Conservation (phyloP, 2,329 filamentous ascomycete genomes). For the Botryotinia globosa region DNA sequence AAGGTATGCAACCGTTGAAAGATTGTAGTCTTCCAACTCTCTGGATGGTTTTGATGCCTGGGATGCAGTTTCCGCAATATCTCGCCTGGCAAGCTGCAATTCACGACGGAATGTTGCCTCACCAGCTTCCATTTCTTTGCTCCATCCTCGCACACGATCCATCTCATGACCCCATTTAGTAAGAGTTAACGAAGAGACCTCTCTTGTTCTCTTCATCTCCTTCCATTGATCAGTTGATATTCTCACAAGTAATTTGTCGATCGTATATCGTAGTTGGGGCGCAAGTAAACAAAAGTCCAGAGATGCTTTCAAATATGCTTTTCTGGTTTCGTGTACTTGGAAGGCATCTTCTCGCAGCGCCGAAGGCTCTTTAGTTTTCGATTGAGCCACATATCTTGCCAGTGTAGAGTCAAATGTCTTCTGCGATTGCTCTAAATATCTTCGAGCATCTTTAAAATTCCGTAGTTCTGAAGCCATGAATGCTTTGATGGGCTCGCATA, state of each 20-base stretch:
- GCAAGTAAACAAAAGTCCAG: slow-evolving; percentile 91
- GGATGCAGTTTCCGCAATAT: slow-evolving; percentile 77
- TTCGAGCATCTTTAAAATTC: slow-evolving; percentile 80
- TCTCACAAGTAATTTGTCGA: slow-evolving; percentile 83
- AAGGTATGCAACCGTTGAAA: slow-evolving; percentile 85
- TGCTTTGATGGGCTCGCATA: slow-evolving; percentile 75
- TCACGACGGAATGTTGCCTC: slow-evolving; percentile 81
- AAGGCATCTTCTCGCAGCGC: slow-evolving; percentile 93
- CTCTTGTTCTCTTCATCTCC: slow-evolving; percentile 73
- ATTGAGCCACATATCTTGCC: slow-evolving; percentile 77
- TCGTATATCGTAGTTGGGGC: slow-evolving; percentile 76
- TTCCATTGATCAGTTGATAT: slow-evolving; percentile 85
- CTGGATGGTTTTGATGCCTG: slow-evolving; percentile 73
- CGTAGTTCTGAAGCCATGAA: slow-evolving; percentile 80
- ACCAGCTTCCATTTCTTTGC: slow-evolving; percentile 88
- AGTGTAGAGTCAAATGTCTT: slow-evolving; percentile 80
- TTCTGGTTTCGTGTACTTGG: slow-evolving; percentile 86
- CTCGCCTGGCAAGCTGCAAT: slow-evolving; percentile 71
- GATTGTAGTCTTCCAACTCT: slow-evolving; percentile 88
- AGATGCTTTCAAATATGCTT: slow-evolving; percentile 84
- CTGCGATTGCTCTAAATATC: slow-evolving; percentile 74
- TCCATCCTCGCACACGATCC: slow-evolving; percentile 89
- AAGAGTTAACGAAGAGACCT: slow-evolving; percentile 60
- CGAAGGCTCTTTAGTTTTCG: slow-evolving; percentile 91
- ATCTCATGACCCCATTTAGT: slow-evolving; percentile 73